These are phyloP conservation scores for Madurella mycetomatis DNA, from an alignment of 2,329 filamentous ascomycete genomes.

Conservation along the genomic window DNA sequence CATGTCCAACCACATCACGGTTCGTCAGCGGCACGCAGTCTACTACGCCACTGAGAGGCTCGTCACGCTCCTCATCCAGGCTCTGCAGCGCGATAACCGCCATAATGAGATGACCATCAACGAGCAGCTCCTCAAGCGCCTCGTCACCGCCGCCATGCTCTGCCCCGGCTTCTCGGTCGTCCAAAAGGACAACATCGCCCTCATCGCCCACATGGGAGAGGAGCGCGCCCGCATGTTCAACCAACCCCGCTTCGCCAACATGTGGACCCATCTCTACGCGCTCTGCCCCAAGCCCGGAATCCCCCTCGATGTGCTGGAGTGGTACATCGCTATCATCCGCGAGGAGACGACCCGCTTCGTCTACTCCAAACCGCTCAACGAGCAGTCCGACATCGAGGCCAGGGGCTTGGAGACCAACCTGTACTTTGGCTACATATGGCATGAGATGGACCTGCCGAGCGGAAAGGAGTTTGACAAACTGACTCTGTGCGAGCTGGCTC, in stretches of 20 bases:
- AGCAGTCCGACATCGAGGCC: constrained; percentile 38
- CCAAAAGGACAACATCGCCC: constrained; percentile 58
- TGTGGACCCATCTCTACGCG: constrained; percentile 51
- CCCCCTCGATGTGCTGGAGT: constrained; percentile 54
- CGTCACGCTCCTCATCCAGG: constrained; percentile 41
- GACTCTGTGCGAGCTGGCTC: constrained; percentile 44
- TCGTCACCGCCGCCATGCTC: constrained; percentile 48
- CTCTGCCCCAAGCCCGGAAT: constrained; percentile 46
- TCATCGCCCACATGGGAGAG: constrained; percentile 35
- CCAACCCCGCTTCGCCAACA: constrained; percentile 43
- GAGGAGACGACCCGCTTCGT: constrained; percentile 45
- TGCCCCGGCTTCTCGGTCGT: constrained; percentile 58
- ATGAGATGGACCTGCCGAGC: constrained; percentile 40
- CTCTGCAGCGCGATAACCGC: constrained; percentile 40
- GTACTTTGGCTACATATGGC: constrained; percentile 52
- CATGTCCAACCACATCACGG: constrained; percentile 51
- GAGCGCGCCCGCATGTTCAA: constrained; percentile 37
- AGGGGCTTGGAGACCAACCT: constrained; percentile 33
- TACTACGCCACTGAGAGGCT: constrained; percentile 49
- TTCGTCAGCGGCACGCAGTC: constrained; percentile 51
- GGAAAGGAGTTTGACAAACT: constrained; percentile 43
- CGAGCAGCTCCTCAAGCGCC: constrained; percentile 48
- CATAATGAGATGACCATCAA: constrained; percentile 50
- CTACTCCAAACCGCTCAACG: constrained; percentile 36
- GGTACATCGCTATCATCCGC: constrained; percentile 53